A percentile compares a stretch with the other conserved stretches of the same genome.
phyloP scores from a whole-genome alignment of 1,139 yeast genomes.

The Geotrichum restrictum region DNA sequence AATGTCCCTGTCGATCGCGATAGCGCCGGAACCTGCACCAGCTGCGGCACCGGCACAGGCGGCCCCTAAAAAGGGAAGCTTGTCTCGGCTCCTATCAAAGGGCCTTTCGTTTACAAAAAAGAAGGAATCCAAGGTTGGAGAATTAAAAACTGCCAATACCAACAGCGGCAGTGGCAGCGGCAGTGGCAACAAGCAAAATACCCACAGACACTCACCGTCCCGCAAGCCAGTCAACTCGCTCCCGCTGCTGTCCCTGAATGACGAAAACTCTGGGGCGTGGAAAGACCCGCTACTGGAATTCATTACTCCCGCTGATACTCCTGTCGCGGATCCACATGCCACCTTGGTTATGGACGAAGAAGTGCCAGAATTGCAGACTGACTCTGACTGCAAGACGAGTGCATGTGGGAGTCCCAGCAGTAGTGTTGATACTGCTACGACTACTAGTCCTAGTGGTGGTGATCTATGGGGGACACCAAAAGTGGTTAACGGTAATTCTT shows the following conservation, averaged over 20 bases:
- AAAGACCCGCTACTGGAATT: slow-evolving; percentile 4
- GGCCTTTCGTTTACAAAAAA: too few relatives aligned
- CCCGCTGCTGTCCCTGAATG: slow-evolving; percentile 1
- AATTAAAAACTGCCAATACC: too few relatives aligned
- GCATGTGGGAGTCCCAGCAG: slow-evolving; percentile 3
- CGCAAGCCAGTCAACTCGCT: slow-evolving; percentile 5
- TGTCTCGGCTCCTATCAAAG: not conserved
- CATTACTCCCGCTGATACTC: not conserved
- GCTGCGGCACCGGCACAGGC: not conserved
- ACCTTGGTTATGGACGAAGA: too few relatives aligned
- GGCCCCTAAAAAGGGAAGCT: not conserved
- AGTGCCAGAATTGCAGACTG: too few relatives aligned
- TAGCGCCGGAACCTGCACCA: too few relatives aligned
- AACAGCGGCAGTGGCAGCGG: too few relatives aligned
- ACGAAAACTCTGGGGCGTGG: slow-evolving; percentile 1
- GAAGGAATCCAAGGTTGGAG: too few relatives aligned
- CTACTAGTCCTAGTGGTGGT: too few relatives aligned
- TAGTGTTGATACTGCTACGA: too few relatives aligned
- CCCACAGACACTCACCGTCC: not conserved
- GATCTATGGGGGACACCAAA: too few relatives aligned
- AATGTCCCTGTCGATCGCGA: too few relatives aligned
- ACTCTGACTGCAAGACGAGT: not conserved
- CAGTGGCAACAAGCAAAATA: not conserved
- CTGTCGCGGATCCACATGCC: too few relatives aligned
- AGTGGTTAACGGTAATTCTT: not conserved